phyloP scores from a whole-genome alignment of 768 basidiomycete genomes.

The Phallus indusiatus region DNA sequence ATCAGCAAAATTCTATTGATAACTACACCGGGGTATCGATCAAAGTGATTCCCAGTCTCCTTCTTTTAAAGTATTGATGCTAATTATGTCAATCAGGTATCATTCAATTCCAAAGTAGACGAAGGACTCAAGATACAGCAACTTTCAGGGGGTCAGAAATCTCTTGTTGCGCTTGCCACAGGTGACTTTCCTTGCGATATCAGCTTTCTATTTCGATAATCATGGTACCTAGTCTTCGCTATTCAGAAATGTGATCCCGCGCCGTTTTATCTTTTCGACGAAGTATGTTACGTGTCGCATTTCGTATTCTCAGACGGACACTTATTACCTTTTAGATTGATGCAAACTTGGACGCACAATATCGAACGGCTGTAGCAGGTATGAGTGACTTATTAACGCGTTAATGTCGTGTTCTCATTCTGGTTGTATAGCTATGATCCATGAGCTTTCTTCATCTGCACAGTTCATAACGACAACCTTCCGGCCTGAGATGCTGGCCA shows the following conservation, averaged over 20 bases:
- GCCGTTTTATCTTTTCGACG: conserved; percentile 99
- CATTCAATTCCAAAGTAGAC: conserved; percentile 97
- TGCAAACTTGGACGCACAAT: conserved; percentile 95
- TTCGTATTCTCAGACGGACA: background rate
- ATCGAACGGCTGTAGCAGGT: conserved; percentile 94
- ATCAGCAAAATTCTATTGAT: conserved; percentile 70
- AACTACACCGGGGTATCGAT: conserved; percentile 97
- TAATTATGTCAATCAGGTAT: conserved; percentile 51
- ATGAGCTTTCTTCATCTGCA: conserved; percentile 73
- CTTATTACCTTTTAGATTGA: conserved; percentile 55
- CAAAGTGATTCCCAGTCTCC: conserved; percentile 41
- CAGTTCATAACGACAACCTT: conserved; percentile 99
- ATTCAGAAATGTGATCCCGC: conserved; percentile 99
- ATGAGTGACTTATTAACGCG: conserved; percentile 22
- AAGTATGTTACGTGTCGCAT: conserved; percentile 34
- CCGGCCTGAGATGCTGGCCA: conserved; percentile 92
- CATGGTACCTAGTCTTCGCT: conserved; percentile 64
- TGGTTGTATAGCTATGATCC: conserved; percentile 69
- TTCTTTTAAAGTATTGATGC: background rate
- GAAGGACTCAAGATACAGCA: conserved; percentile 96
- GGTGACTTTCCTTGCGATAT: conserved; percentile 35
- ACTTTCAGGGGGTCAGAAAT: conserved; percentile 95
- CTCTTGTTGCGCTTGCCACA: conserved; percentile 89
- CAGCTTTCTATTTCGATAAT: background rate
- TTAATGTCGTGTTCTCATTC: background rate